Percentiles rank a stretch among this genome's conserved stretches.
phyloP scores from a whole-genome alignment of 495 filamentous ascomycete genomes.

The Evernia prunastri region DNA sequence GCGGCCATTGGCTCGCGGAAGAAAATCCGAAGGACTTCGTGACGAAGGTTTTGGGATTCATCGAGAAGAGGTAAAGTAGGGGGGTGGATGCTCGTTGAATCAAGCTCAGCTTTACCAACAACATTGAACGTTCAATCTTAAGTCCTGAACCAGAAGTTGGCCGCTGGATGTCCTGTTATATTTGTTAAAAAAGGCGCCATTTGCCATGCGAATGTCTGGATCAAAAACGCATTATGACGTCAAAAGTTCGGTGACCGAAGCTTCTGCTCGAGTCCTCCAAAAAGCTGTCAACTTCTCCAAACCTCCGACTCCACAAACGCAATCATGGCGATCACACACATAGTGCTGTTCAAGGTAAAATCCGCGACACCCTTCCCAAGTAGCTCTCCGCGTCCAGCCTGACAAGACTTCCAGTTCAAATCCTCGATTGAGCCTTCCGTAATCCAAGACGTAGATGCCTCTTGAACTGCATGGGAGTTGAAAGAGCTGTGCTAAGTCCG shows the following conservation, averaged over 20 bases:
- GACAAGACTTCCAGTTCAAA: conserved; percentile 13
- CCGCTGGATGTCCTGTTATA: neutral
- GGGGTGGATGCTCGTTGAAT: neutral
- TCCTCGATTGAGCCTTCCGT: neutral
- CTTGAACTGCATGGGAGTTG: neutral
- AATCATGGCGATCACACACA: conserved; percentile 18
- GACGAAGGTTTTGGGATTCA: conserved; percentile 31
- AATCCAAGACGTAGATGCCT: conserved; percentile 4
- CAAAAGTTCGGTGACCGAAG: neutral
- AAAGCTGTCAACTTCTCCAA: neutral
- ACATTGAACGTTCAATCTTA: neutral
- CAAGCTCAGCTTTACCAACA: neutral
- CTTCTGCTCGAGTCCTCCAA: neutral
- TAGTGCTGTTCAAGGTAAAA: conserved; percentile 19
- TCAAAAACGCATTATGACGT: neutral
- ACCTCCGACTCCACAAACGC: neutral
- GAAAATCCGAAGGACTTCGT: conserved; percentile 38
- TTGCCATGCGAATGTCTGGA: neutral
- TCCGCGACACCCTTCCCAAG: neutral
- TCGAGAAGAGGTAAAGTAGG: conserved; percentile 13
- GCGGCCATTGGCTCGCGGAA: conserved; percentile 38
- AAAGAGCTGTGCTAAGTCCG: neutral
- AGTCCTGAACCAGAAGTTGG: neutral
- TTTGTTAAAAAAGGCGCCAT: neutral
- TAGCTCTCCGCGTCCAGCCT: neutral